These are phyloP conservation scores for Perkinsus marinus DNA, from an alignment of 169 alveolate species.

Conservation along the genomic window DNA sequence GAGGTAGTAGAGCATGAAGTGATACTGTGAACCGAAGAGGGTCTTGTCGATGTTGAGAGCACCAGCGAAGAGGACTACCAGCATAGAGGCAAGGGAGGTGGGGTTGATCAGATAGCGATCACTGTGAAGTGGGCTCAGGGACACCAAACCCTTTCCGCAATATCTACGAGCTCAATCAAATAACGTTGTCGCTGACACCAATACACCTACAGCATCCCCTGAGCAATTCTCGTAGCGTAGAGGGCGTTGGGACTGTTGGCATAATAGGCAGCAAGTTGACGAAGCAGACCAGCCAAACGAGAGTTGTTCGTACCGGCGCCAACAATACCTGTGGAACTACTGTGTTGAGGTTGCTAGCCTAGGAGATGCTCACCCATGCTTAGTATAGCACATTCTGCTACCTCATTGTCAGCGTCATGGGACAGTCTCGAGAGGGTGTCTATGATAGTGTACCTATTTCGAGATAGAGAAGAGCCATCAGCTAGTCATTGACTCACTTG, in stretches of 20 bases:
- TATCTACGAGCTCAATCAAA: not conserved
- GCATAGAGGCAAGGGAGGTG: conserved; percentile 83
- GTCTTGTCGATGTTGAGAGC: conserved; percentile 60
- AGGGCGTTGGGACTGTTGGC: conserved; percentile 81
- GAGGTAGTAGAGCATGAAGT: conserved; percentile 76
- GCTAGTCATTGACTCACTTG: conserved; percentile 47
- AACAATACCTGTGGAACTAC: not conserved
- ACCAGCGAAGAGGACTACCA: conserved; percentile 71
- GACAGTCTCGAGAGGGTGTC: conserved; percentile 81
- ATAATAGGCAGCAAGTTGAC: conserved; percentile 86
- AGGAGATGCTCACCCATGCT: conserved; percentile 91
- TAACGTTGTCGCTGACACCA: not conserved
- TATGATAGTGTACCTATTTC: not conserved
- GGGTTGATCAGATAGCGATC: conserved; percentile 80
- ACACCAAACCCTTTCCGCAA: conserved; percentile 66
- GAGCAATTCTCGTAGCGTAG: conserved; percentile 85
- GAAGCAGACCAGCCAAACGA: conserved; percentile 82
- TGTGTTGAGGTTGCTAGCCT: conserved; percentile 53
- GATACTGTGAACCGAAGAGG: conserved; percentile 67
- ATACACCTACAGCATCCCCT: conserved; percentile 37
- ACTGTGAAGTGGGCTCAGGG: conserved; percentile 87
- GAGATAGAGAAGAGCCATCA: not conserved
- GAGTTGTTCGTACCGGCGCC: conserved; percentile 83
- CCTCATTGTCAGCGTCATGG: conserved; percentile 91
- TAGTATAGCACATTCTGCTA: conserved; percentile 82